Base-by-base conservation (phyloP, 1,139 yeast genomes). In the Kodamaea ohmeri region DNA sequence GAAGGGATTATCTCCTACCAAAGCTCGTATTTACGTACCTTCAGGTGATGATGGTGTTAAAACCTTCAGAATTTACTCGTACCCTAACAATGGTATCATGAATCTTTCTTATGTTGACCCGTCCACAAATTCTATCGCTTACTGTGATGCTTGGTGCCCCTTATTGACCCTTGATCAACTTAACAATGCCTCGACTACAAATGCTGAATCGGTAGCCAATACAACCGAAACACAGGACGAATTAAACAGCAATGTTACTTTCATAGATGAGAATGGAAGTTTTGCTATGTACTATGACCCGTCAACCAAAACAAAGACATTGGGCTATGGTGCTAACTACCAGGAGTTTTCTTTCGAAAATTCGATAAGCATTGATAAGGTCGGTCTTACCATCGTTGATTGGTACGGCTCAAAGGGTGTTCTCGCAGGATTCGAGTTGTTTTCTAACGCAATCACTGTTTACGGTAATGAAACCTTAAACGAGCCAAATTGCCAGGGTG, bases 61-160 rank as follows among this genome's bases (percentile, higher is more conserved):
- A 41, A 49, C 73, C 6, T 90, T 89, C 59, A 73, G 97, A 52
- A 67, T 92, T 15, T 66, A 84, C 36, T 80, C 96, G 0, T 67
- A 75, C 40, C 97, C 97, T 1, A 75, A 88, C 32, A 76, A 83
- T 49, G 90, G 97, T 49, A 90, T 90, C 46, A 85, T 92, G 96
- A 92, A 92, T 56, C 62, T 92, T 48, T 81, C 96, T 0, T 92
- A 88, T 53, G 65, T 84, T 25, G 94, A 90, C 54, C 95, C 95
- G 2, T 49, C 58, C 1, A 73, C 88, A 1, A 79, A 83, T 39
- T 65, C 67, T 20, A 36, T 77, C 6, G 55, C 64, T 4, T 64
- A 61, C 47, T 92, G 98, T 67, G 96, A 89, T 58, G 95, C 96
- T 1, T 83, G 78, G 73, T 92, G 98, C 59, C 95, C 97, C 0